phyloP scores from a whole-genome alignment of 2,329 filamentous ascomycete genomes.

The Aureobasidium sp. region DNA sequence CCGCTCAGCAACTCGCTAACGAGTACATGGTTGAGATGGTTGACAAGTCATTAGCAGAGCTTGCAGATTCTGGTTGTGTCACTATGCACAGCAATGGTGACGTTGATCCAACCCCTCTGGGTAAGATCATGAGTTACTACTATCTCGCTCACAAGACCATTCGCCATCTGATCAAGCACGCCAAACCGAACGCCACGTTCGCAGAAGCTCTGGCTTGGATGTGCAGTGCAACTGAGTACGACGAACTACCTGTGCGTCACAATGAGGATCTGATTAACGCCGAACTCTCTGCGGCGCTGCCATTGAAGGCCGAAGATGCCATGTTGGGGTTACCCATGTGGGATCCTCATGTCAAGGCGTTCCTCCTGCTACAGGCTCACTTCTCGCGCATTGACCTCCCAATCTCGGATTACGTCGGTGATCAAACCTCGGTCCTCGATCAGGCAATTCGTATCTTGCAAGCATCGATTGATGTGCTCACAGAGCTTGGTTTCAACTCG shows the following conservation, averaged over 20 bases:
- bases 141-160: conserved; percentile 92
- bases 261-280: conserved; percentile 97
- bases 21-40: conserved; percentile 93
- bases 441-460: conserved; percentile 96
- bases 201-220: conserved; percentile 84
- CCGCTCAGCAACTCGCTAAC: conserved; percentile 79
- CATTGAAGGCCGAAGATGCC: conserved; percentile 54
- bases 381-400: conserved; percentile 89
- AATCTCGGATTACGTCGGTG: conserved; percentile 93
- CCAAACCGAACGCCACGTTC: conserved; percentile 67
- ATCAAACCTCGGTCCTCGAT: conserved; percentile 80
- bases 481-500: conserved; percentile 75
- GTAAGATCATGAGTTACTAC: conserved; percentile 99
- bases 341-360: conserved; percentile 97
- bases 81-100: conserved; percentile 77
- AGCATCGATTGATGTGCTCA: conserved; percentile 85
- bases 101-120: conserved; percentile 79
- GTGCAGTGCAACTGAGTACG: conserved; percentile 87
- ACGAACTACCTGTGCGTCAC: conserved; percentile 93
- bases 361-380: conserved; percentile 86
- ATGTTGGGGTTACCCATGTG: conserved; percentile 69
- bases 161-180: conserved; percentile 69
- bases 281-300: conserved; percentile 75
- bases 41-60: conserved; percentile 71
- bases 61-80: conserved; percentile 78